Evolutionary conservation across 768 basidiomycete species (phyloP).

Genomic region (Hysterangium stoloniferum): DNA sequence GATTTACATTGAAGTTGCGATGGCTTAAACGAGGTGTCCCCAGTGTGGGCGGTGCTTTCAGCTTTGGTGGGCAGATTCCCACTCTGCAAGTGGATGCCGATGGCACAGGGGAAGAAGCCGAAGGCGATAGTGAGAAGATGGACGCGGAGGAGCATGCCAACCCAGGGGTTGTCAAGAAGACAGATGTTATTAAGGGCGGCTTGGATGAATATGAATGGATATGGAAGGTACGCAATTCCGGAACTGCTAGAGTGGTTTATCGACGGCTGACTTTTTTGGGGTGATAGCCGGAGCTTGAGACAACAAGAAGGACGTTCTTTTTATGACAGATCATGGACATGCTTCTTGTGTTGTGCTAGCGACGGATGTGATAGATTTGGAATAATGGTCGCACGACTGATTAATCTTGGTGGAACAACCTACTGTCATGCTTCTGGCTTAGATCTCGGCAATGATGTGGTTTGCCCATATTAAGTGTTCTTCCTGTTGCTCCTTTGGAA

Average conservation of each 20-base stretch:
- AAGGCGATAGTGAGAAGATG: slow-evolving; percentile 17
- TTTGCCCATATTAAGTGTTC: no score
- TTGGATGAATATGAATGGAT: slow-evolving; percentile 78
- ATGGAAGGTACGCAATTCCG: slow-evolving; percentile 62
- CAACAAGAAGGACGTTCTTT: slow-evolving; percentile 86
- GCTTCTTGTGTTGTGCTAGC: background rate
- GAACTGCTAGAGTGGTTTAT: background rate
- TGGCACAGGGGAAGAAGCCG: slow-evolving; percentile 23
- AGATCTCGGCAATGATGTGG: no score
- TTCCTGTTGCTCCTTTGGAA: no score
- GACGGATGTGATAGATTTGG: no score
- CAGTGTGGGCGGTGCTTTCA: slow-evolving; percentile 37
- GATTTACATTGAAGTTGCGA: slow-evolving; percentile 89
- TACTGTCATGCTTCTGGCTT: no score
- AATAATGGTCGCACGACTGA: no score
- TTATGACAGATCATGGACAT: slow-evolving; percentile 34
- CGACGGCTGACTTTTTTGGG: background rate
- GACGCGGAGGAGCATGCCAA: slow-evolving; percentile 18
- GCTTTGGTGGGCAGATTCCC: slow-evolving; percentile 5
- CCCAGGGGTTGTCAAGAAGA: slow-evolving; percentile 16
- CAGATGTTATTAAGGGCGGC: slow-evolving; percentile 43
- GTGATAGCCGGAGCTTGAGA: slow-evolving; percentile 95
- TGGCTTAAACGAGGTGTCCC: slow-evolving; percentile 87
- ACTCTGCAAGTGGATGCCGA: slow-evolving; percentile 25
- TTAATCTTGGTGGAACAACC: no score